Evolutionary conservation across 768 basidiomycete species (phyloP).

Genomic region (Kwoniella dejecticola): DNA sequence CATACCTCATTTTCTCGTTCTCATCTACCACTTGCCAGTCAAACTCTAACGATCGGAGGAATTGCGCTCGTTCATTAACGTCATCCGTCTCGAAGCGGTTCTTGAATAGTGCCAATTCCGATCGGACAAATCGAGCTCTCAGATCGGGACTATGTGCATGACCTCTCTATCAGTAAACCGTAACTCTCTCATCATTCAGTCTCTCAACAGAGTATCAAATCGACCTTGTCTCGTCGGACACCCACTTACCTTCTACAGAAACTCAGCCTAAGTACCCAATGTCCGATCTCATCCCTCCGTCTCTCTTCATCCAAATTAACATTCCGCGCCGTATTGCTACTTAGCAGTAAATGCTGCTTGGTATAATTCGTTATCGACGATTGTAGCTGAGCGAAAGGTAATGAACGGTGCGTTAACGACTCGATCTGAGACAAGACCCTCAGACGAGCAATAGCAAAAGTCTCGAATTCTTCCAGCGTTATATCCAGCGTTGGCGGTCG

Average conservation of each 20-base stretch:
- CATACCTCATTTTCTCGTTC: slow-evolving; percentile 63
- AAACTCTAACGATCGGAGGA: slow-evolving; percentile 62
- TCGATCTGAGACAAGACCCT: slow-evolving; percentile 43
- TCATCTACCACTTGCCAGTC: slow-evolving; percentile 62
- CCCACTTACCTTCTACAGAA: slow-evolving; percentile 89
- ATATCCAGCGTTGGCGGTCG: slow-evolving; percentile 81
- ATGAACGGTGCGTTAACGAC: slow-evolving; percentile 43
- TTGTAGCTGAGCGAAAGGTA: slow-evolving; percentile 33
- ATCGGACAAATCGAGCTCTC: slow-evolving; percentile 80
- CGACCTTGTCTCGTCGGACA: no score
- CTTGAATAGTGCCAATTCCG: slow-evolving; percentile 80
- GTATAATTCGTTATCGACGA: slow-evolving; percentile 65
- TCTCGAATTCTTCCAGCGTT: slow-evolving; percentile 93
- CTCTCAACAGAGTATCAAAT: not conserved
- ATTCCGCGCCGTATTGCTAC: slow-evolving; percentile 59
- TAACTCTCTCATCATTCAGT: no score
- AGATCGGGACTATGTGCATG: slow-evolving; percentile 73
- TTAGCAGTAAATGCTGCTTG: slow-evolving; percentile 74
- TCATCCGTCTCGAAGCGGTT: slow-evolving; percentile 74
- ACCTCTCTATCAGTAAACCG: no score
- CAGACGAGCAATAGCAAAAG: slow-evolving; percentile 80
- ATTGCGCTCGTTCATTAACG: slow-evolving; percentile 63
- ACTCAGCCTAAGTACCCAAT: slow-evolving; percentile 89
- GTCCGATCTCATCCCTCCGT: slow-evolving; percentile 80
- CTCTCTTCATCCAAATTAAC: slow-evolving; percentile 66